Conservation (phyloP, 1,284 basidiomycete genomes). For the Sanguinoderma infundibulare region DNA sequence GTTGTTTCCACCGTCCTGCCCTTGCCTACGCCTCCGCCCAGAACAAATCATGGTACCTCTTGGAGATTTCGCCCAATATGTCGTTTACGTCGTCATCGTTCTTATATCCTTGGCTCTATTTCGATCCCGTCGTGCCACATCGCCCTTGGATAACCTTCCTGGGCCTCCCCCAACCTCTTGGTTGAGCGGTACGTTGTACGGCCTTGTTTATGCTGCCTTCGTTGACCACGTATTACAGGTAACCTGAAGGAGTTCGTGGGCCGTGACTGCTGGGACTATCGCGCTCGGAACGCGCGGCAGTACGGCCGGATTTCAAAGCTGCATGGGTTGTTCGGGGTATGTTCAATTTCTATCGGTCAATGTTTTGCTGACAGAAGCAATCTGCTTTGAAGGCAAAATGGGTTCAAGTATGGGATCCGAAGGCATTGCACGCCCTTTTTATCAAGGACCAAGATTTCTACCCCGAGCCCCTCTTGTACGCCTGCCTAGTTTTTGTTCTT, state of each 20-base stretch:
- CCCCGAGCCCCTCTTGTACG: constrained; percentile 26
- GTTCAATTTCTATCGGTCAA: not conserved
- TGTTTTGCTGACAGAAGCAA: not conserved
- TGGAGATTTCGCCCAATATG: not conserved
- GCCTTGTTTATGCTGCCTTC: no score
- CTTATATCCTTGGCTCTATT: not conserved
- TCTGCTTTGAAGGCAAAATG: constrained; percentile 6
- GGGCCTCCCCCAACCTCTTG: not conserved
- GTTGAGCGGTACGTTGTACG: not conserved
- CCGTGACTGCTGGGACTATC: no score
- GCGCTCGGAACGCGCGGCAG: no score
- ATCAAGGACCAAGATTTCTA: constrained; percentile 37
- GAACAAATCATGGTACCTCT: no score
- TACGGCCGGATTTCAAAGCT: no score
- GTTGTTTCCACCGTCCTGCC: no score
- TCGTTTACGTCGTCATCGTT: not conserved
- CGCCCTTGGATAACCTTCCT: not conserved
- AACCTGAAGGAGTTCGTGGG: no score
- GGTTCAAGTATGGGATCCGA: constrained; percentile 32
- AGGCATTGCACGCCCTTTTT: constrained; percentile 34
- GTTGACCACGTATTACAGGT: no score
- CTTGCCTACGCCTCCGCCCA: no score
- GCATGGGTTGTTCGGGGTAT: constrained; percentile 19
- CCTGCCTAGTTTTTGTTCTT: not conserved
- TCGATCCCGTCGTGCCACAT: not conserved